Percentiles rank a stretch among this genome's conserved stretches.
Conservation (phyloP, 805 yeast species). For the Schwanniomyces sp. region DNA sequence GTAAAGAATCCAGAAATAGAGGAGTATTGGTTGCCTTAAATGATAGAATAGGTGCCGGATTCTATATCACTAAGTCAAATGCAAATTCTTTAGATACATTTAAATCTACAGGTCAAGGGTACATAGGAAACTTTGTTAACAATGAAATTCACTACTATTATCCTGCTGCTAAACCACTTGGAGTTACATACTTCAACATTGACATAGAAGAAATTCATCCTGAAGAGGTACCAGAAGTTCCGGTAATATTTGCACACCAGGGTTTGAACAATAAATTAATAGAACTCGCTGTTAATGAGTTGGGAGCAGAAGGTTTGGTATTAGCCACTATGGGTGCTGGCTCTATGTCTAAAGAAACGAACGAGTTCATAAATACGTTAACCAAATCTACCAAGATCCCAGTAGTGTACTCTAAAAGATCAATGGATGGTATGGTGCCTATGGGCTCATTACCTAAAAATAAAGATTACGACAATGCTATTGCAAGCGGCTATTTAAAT, state of each 20-base stretch:
- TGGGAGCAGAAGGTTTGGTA: slow-evolving; percentile 54
- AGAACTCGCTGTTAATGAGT: slow-evolving; percentile 43
- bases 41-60: slow-evolving; percentile 69
- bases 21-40: slow-evolving; percentile 66
- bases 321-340: slow-evolving; percentile 77
- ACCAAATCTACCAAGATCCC: slow-evolving; percentile 46
- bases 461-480: slow-evolving; percentile 32
- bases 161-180: slow-evolving; percentile 61
- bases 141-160: slow-evolving; percentile 64
- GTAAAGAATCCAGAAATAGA: slow-evolving; percentile 49
- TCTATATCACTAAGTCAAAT: slow-evolving; percentile 67
- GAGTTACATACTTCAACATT: slow-evolving; percentile 42
- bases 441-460: slow-evolving; percentile 40
- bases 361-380: slow-evolving; percentile 39
- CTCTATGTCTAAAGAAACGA: slow-evolving; percentile 52
- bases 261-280: slow-evolving; percentile 53
- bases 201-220: slow-evolving; percentile 14
- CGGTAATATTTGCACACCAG: slow-evolving; percentile 62
- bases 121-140: slow-evolving; percentile 67
- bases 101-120: slow-evolving; percentile 67
- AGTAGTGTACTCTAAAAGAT: slow-evolving; percentile 61
- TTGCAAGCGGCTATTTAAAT: slow-evolving; percentile 65
- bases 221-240: slow-evolving; percentile 43
- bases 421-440: slow-evolving; percentile 74
- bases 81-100: slow-evolving; percentile 72